Percentiles rank a stretch among this genome's conserved stretches.
These are phyloP conservation scores for Amphirosellinia nigrospora DNA, from an alignment of 495 filamentous ascomycete genomes.

Conservation along the genomic window DNA sequence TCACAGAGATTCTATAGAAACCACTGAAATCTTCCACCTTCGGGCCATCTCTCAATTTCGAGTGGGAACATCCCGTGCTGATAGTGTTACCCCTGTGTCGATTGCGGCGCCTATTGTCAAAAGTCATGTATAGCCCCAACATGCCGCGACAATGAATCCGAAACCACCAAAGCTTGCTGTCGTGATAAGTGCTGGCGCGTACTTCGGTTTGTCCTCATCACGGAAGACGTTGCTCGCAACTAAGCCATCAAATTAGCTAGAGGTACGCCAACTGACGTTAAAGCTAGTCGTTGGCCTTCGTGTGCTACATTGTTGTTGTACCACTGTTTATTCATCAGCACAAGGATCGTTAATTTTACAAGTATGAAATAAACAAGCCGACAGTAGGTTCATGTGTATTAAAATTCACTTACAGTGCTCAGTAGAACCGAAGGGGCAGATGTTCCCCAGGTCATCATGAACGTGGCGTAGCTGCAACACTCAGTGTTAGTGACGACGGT, in stretches of 20 bases:
- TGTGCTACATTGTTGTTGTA: conserved; percentile 85
- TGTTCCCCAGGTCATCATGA: conserved; percentile 83
- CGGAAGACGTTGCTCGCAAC: conserved; percentile 78
- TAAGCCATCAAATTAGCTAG: conserved; percentile 81
- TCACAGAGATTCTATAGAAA: conserved; percentile 52
- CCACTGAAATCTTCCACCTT: conserved; percentile 69
- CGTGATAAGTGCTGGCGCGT: conserved; percentile 74
- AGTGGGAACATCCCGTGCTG: conserved; percentile 73
- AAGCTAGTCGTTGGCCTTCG: conserved; percentile 71
- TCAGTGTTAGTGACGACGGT: not conserved
- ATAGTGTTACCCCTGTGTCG: conserved; percentile 64
- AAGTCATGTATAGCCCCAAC: conserved; percentile 72
- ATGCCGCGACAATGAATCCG: conserved; percentile 62
- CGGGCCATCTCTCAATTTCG: conserved; percentile 71
- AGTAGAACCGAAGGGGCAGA: conserved; percentile 62
- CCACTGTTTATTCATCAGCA: conserved; percentile 47
- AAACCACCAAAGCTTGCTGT: conserved; percentile 74
- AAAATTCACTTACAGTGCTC: conserved; percentile 46
- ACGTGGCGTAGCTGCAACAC: conserved; percentile 62
- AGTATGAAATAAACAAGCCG: not conserved
- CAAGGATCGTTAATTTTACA: not conserved
- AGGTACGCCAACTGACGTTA: conserved; percentile 77
- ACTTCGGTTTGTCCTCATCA: conserved; percentile 72
- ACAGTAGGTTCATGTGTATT: not conserved
- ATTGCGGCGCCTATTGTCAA: conserved; percentile 72